These are phyloP conservation scores for Purshia tridentata DNA, from an alignment of 306 rosid species.

Conservation along the genomic window DNA sequence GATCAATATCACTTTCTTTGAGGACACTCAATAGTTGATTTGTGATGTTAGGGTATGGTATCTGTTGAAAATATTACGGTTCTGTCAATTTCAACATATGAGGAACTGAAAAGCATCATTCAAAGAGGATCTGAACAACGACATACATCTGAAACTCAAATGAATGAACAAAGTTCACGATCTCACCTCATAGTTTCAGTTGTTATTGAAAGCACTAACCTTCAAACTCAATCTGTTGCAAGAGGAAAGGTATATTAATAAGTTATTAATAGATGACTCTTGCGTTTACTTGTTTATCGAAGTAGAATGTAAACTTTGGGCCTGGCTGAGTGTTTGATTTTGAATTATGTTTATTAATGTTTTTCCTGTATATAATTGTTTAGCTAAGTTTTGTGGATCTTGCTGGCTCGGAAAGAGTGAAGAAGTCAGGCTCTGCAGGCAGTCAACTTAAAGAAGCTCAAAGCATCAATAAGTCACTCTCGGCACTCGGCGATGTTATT, in stretches of 20 bases:
- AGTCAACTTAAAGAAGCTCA: slow-evolving; percentile 94
- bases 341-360: background rate
- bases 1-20: background rate
- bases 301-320: background rate
- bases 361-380: slow-evolving; percentile 6
- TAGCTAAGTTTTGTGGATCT: slow-evolving; percentile 98
- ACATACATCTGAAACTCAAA: slow-evolving; percentile 80
- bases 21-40: slow-evolving; percentile 20
- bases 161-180: slow-evolving; percentile 95
- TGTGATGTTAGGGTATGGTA: slow-evolving; percentile 83
- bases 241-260: slow-evolving; percentile 78
- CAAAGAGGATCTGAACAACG: slow-evolving; percentile 74
- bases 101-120: slow-evolving; percentile 70
- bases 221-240: slow-evolving; percentile 85
- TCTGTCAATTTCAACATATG: slow-evolving; percentile 63
- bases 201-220: slow-evolving; percentile 82
- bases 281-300: background rate
- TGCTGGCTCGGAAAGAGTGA: slow-evolving; percentile 92
- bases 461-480: slow-evolving; percentile 93
- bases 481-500: slow-evolving; percentile 93
- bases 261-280: background rate
- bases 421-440: slow-evolving; percentile 91
- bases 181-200: slow-evolving; percentile 85
- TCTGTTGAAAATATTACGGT: slow-evolving; percentile 70
- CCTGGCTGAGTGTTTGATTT: slow-evolving; percentile 5